phyloP scores from a whole-genome alignment of 345 rosid species.

The Erysimum cheiranthoides region DNA sequence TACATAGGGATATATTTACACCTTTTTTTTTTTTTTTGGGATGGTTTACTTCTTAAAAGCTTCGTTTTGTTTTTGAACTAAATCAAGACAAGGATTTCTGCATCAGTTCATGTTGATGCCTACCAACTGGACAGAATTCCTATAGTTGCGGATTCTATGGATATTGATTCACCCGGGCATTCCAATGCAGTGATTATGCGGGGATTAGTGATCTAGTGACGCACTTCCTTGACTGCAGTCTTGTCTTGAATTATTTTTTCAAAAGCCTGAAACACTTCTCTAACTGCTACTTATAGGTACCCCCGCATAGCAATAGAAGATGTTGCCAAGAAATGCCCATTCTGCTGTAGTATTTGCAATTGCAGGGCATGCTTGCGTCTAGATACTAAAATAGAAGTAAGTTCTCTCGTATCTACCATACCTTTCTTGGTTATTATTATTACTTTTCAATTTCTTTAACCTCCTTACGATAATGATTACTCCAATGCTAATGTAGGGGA shows the following conservation, averaged over 20 bases:
- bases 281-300: slow-evolving; percentile 49
- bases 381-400: slow-evolving; percentile 45
- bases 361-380: slow-evolving; percentile 73
- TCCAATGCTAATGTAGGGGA: not conserved
- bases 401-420: slow-evolving; percentile 28
- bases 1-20: not conserved
- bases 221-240: not conserved
- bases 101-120: not conserved
- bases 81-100: not conserved
- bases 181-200: not conserved
- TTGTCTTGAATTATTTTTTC: not conserved
- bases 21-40: not conserved
- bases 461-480: not conserved
- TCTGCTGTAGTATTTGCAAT: slow-evolving; percentile 62
- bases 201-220: not conserved
- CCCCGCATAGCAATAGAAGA: slow-evolving; percentile 52
- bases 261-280: slow-evolving; percentile 1
- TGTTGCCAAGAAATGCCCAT: slow-evolving; percentile 55
- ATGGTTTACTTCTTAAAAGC: not conserved
- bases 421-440: not conserved
- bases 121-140: too few species aligned
- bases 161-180: too few species aligned
- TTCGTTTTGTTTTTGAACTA: slow-evolving; percentile 4
- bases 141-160: too few species aligned
- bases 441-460: not conserved